Conservation (phyloP, 495 filamentous ascomycete genomes). For the Thermochaetoides thermophila region DNA sequence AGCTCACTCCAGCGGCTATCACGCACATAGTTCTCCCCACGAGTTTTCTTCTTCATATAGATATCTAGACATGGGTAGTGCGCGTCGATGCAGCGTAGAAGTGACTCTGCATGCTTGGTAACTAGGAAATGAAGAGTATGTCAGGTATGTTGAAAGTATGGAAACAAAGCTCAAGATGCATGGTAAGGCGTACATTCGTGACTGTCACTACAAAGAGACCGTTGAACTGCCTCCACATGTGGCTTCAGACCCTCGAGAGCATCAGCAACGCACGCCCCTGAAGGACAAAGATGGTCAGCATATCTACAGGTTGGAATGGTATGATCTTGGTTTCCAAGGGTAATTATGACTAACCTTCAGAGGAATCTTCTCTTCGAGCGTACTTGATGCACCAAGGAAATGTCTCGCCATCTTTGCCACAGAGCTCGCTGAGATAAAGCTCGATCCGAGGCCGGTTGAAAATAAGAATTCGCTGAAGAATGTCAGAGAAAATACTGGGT, state of each 20-base stretch:
- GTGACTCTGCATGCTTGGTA: no score
- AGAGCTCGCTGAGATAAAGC: conserved; percentile 1
- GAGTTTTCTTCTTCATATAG: conserved; percentile 3
- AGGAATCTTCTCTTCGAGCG: no score
- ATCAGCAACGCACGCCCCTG: neutral
- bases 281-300: no score
- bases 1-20: conserved; percentile 9
- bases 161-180: no score
- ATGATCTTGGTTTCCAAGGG: no score
- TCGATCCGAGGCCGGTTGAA: conserved; percentile 9
- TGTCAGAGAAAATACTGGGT: neutral
- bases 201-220: neutral
- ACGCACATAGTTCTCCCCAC: neutral
- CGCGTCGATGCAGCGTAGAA: neutral
- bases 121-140: no score
- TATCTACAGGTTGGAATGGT: no score
- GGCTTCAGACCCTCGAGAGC: neutral
- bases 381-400: conserved; percentile 9
- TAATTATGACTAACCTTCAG: no score
- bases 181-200: conserved; percentile 3
- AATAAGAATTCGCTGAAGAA: conserved; percentile 2
- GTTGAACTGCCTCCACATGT: neutral
- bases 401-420: neutral
- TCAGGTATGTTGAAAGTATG: no score
- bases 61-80: conserved; percentile 1